These are phyloP conservation scores for Gremmenia infestans DNA, from an alignment of 2,329 filamentous ascomycete species.

Conservation along the genomic window DNA sequence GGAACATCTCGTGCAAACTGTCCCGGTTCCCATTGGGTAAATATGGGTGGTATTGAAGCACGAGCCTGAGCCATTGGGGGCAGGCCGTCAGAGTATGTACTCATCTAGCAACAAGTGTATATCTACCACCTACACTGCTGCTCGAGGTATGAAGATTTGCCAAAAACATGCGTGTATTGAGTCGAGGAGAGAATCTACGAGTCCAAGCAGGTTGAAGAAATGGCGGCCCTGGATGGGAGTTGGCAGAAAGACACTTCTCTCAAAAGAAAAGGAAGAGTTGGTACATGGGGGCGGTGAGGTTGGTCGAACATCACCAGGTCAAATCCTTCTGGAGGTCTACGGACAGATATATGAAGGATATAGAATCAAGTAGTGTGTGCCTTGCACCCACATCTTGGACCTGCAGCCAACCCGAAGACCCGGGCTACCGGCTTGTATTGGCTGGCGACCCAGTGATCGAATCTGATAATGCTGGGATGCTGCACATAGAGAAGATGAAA, in stretches of 20 bases:
- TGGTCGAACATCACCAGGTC: not conserved
- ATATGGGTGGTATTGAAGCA: constrained; percentile 5
- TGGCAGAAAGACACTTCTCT: not conserved
- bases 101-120: not conserved
- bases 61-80: not conserved
- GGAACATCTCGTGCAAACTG: constrained; percentile 2
- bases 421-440: not conserved
- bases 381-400: not conserved
- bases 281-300: not conserved
- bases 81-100: not conserved
- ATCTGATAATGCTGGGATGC: not conserved
- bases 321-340: not conserved
- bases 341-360: not conserved
- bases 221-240: not conserved
- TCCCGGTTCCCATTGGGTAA: constrained; percentile 10
- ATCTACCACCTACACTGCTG: not conserved
- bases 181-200: not conserved
- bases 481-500: not conserved
- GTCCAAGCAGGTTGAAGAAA: not conserved
- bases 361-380: not conserved
- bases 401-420: not conserved
- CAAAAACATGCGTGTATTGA: not conserved
- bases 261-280: not conserved
- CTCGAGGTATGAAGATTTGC: not conserved
- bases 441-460: not conserved